A percentile compares a stretch with the other conserved stretches of the same genome.
Conservation (phyloP, 1,284 basidiomycete genomes). For the Cryptococcus wingfieldii region DNA sequence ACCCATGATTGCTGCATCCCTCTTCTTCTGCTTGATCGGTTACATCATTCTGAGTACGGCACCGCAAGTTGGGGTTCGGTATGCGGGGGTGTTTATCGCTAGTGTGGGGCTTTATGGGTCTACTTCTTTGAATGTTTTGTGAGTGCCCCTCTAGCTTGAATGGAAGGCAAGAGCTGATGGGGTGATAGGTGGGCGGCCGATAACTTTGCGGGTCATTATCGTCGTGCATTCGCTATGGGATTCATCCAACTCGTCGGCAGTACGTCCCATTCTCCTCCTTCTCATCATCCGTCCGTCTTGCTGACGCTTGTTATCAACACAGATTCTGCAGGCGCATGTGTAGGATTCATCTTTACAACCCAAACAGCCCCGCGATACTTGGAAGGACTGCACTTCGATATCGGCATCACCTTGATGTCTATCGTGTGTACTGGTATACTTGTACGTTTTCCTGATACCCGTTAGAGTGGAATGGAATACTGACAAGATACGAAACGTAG, state of each 20-base stretch:
- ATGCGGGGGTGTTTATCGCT: constrained; percentile 13
- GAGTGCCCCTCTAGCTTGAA: not conserved
- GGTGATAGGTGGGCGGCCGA: constrained; percentile 5
- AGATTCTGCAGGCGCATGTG: constrained; percentile 9
- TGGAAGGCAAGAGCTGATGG: not conserved
- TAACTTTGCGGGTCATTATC: constrained; percentile 17
- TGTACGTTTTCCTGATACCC: not conserved
- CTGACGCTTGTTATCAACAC: not conserved
- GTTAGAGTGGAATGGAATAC: not conserved
- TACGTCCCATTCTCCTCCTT: constrained; percentile 3
- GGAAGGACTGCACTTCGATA: constrained; percentile 8
- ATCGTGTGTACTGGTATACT: not conserved
- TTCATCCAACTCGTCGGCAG: constrained; percentile 13
- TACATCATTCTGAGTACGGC: constrained; percentile 13
- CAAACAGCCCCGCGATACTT: constrained; percentile 12
- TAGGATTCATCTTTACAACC: constrained; percentile 14
- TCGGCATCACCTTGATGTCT: constrained; percentile 10
- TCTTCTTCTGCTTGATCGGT: constrained; percentile 12
- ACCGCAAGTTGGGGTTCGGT: constrained; percentile 10
- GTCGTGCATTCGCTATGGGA: constrained; percentile 11
- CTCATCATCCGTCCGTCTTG: not conserved
- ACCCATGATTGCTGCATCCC: constrained; percentile 16
- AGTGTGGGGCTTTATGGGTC: constrained; percentile 11
- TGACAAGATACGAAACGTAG: not conserved
- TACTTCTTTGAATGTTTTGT: constrained; percentile 13